A percentile compares a stretch with the other conserved stretches of the same genome.
Conservation (phyloP, 345 rosid species). For the Melastoma malabathricum region DNA sequence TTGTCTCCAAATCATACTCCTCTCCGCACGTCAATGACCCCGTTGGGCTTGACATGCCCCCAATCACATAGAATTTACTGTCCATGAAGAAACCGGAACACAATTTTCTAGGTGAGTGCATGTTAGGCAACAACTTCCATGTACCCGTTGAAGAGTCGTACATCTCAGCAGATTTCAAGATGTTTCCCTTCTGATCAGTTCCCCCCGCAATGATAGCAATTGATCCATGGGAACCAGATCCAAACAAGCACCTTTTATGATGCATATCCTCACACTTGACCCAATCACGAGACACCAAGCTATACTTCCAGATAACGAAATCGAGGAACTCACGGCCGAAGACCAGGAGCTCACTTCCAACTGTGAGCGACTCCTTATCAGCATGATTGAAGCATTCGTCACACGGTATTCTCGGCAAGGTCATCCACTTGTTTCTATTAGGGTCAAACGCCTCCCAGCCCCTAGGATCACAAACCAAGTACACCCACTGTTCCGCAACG, state of each 20-base stretch:
- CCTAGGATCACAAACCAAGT: constrained; percentile 66
- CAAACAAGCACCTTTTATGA: constrained; percentile 63
- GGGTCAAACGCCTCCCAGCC: constrained; percentile 73
- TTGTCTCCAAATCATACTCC: constrained; percentile 49
- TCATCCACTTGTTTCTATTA: constrained; percentile 46
- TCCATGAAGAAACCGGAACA: constrained; percentile 86
- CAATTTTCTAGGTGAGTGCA: constrained; percentile 55
- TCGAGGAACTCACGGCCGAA: constrained; percentile 57
- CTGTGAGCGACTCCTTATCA: constrained; percentile 75
- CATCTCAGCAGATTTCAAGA: constrained; percentile 52
- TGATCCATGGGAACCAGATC: constrained; percentile 54
- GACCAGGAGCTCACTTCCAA: constrained; percentile 60
- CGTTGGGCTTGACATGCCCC: constrained; percentile 60
- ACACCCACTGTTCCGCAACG: constrained; percentile 49
- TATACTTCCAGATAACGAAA: constrained; percentile 74
- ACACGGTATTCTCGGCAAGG: constrained; percentile 62
- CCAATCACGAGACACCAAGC: constrained; percentile 41
- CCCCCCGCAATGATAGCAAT: constrained; percentile 75
- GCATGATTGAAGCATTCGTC: constrained; percentile 74
- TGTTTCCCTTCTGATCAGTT: constrained; percentile 42
- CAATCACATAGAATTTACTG: constrained; percentile 62
- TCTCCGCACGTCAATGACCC: constrained; percentile 55
- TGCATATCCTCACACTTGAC: constrained; percentile 63
- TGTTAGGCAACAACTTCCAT: constrained; percentile 58
- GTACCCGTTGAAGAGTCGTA: constrained; percentile 49